Percentiles rank a stretch among this genome's conserved stretches.
These are phyloP conservation scores for Oenanthe javanica DNA, from an alignment of 140 eudicot genomes.

Conservation along the genomic window DNA sequence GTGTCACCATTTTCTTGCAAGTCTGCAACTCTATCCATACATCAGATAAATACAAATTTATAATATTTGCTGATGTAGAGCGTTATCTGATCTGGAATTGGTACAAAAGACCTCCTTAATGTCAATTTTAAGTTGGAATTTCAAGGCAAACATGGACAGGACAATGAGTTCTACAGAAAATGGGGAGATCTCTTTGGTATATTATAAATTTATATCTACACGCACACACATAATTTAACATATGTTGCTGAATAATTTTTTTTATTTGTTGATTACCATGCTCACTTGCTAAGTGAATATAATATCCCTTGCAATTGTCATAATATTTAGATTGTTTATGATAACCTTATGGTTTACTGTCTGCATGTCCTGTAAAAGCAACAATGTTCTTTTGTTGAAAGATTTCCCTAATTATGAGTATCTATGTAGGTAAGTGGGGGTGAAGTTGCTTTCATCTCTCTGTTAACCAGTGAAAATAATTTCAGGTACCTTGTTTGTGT, in stretches of 20 bases:
- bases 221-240: background rate
- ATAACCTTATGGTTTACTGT: background rate
- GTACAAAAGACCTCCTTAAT: constrained; percentile 50
- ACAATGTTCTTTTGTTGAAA: background rate
- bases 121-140: constrained; percentile 74
- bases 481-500: constrained; percentile 38
- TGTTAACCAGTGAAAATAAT: constrained; percentile 39
- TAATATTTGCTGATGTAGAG: constrained; percentile 36
- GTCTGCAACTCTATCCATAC: background rate
- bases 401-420: background rate
- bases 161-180: constrained; percentile 53
- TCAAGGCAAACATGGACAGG: constrained; percentile 73
- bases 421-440: constrained; percentile 52
- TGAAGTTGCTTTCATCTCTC: constrained; percentile 72
- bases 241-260: background rate
- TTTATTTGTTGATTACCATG: background rate
- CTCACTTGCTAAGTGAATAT: background rate
- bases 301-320: background rate
- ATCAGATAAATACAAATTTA: background rate
- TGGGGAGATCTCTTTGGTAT: constrained; percentile 73
- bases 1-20: constrained; percentile 4
- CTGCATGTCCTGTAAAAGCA: constrained; percentile 4
- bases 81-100: constrained; percentile 72
- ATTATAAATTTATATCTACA: background rate
- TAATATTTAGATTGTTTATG: background rate